A percentile compares a stretch with the other conserved stretches of the same genome.
Evolutionary conservation across 768 basidiomycete species (phyloP).

Genomic region (Podaxis sp.): DNA sequence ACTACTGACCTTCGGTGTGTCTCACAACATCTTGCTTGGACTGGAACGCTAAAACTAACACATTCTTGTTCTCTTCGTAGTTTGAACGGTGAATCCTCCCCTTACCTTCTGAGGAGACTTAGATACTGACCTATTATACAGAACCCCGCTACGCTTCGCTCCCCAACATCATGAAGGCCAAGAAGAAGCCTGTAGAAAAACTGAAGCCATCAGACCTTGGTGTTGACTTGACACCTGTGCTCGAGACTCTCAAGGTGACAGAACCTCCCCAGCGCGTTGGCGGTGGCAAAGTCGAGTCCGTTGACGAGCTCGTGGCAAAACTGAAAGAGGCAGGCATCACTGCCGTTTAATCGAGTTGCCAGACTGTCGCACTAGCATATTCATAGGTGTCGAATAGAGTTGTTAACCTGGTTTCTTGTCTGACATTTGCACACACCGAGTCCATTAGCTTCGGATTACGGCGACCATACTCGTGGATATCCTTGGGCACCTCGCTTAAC

Average conservation of each 20-base stretch:
- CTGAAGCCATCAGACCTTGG: constrained; percentile 74
- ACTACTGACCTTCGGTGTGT: constrained; percentile 90
- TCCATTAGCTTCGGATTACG: neutral
- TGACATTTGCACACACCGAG: neutral
- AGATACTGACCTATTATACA: constrained; percentile 22
- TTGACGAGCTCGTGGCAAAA: constrained; percentile 86
- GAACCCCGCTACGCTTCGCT: constrained; percentile 98
- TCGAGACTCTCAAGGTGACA: constrained; percentile 83
- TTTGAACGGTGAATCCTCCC: constrained; percentile 56
- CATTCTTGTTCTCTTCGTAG: constrained; percentile 27
- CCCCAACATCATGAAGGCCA: constrained; percentile 99
- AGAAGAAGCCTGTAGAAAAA: constrained; percentile 95
- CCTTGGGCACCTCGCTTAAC: neutral
- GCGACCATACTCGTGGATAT: neutral
- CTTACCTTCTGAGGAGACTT: neutral
- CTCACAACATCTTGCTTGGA: neutral
- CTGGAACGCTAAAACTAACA: neutral
- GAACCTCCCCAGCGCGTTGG: constrained; percentile 91
- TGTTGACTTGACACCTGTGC: constrained; percentile 74
- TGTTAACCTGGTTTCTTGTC: neutral
- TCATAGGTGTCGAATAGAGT: constrained; percentile 1
- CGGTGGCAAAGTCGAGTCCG: constrained; percentile 85
- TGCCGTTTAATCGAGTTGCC: constrained; percentile 17
- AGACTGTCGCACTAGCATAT: neutral
- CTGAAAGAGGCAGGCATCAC: constrained; percentile 81